Percentiles rank a stretch among this genome's conserved stretches.
Evolutionary conservation across 352 stramenopile genomes (phyloP).

Genomic region (Phytophthora parvispora): DNA sequence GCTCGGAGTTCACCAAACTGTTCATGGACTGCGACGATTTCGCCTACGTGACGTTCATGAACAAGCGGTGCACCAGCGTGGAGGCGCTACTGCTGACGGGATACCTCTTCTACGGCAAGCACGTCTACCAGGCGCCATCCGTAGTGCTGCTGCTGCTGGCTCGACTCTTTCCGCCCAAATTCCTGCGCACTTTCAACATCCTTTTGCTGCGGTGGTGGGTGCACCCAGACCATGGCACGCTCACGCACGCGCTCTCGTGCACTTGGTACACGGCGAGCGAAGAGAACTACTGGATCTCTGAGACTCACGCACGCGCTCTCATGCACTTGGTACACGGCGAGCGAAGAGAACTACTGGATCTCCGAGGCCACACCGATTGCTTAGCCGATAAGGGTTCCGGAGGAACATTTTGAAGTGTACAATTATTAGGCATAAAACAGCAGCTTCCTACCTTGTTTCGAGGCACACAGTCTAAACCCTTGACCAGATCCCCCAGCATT

Average conservation of each 20-base stretch:
- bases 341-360: constrained; percentile 41
- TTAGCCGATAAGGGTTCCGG: not conserved
- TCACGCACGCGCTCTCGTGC: constrained; percentile 27
- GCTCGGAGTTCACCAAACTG: constrained; percentile 25
- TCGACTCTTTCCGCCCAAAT: constrained; percentile 27
- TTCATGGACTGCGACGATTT: constrained; percentile 46
- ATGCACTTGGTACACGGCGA: constrained; percentile 40
- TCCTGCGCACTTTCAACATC: constrained; percentile 43
- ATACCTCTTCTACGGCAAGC: constrained; percentile 36
- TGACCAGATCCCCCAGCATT: not conserved
- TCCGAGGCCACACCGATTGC: constrained; percentile 32
- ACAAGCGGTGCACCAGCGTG: constrained; percentile 22
- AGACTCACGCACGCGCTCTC: too few species aligned
- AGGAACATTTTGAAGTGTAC: not conserved
- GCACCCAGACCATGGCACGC: constrained; percentile 20
- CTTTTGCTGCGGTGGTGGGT: constrained; percentile 36
- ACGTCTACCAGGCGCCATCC: constrained; percentile 37
- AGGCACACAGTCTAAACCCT: not conserved
- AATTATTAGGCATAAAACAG: too few species aligned
- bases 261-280: constrained; percentile 40
- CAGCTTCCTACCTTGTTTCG: not conserved
- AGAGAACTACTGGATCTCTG: constrained; percentile 42
- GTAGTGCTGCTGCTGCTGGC: constrained; percentile 36
- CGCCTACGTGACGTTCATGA: constrained; percentile 26
- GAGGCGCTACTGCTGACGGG: constrained; percentile 39